Evolutionary conservation across 164 flowering plant genomes (phyloP), one percentile per base, ranked within the genome.

Genomic region (Chimonanthus praecox): DNA sequence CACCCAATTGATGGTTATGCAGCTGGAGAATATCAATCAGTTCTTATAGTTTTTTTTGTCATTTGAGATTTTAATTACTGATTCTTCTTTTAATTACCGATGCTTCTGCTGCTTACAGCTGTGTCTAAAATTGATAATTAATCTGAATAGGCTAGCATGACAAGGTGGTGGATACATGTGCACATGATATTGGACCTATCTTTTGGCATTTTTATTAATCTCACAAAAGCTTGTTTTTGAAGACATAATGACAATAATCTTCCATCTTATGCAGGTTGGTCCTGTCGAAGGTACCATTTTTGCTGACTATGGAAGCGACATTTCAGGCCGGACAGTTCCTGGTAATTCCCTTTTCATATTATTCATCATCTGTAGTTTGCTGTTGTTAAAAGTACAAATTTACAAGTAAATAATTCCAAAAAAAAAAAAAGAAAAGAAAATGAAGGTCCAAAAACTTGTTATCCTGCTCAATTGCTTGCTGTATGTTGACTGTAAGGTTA

Each of bases 261-360:
- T 21, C 21, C 6, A 18, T 18, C 8, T 72, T 65, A 75, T 84
- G 83, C 96, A 95, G 99, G 79, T 75, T 71, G 97, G 97, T 63
- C 98, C 96, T 10, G 84, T 92, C 3, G 93, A 86, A 73, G 99
- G 98, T 67, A 97, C 85, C 58, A 3, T 91, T 15, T 95, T 95
- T 80, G 82, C 88, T 11, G 98, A 92, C 79, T 91, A 85, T 77
- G 99, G 98, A 71, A 89, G 91, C 62, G 97, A 95, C 84, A 88
- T 92, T 79, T 91, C 99, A 62, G 99, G 98, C 46, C 78, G 87
- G 15, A 78, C 83, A 61, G 99, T 95, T 21, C 91, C 89, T 75
- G 99, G 99, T 94, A 85, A 58, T 74, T 68, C 49, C 13, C 62
- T 3, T 69, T 8, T 8, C 16, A 54, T 3, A 54, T 54, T 54